phyloP scores from a whole-genome alignment of 306 rosid genomes.

The Astragalus glycyphyllos region DNA sequence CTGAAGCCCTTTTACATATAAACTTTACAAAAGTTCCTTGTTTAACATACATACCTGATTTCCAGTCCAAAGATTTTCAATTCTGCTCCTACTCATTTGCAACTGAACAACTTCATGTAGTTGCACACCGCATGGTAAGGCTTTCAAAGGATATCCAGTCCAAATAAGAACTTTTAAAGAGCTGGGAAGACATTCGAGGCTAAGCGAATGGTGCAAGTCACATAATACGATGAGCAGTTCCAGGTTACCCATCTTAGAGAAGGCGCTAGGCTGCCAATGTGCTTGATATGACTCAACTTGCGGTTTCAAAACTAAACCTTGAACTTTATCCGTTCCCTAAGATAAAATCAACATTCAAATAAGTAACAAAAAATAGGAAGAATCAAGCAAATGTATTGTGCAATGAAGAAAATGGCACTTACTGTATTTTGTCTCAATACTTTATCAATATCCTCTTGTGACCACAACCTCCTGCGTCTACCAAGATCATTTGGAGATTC shows the following conservation, averaged over 20 bases:
- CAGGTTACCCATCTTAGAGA: slow-evolving; percentile 21
- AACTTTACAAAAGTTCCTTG: neutral
- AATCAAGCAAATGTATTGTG: neutral
- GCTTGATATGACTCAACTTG: neutral
- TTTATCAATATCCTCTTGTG: neutral
- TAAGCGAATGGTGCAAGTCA: neutral
- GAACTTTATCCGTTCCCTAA: slow-evolving; percentile 17
- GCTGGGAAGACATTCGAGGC: too few relatives aligned
- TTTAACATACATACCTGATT: neutral
- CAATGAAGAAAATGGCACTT: neutral
- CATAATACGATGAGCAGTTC: slow-evolving; percentile 20
- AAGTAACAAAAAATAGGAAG: neutral
- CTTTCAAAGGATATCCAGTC: too few relatives aligned
- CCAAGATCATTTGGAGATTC: neutral
- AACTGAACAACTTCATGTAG: slow-evolving; percentile 26
- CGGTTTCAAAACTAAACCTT: slow-evolving; percentile 14
- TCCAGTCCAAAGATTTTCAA: slow-evolving; percentile 3
- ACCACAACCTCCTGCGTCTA: slow-evolving; percentile 5
- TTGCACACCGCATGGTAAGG: neutral
- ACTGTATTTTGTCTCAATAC: neutral
- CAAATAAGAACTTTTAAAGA: too few relatives aligned
- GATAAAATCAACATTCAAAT: neutral
- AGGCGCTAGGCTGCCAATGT: slow-evolving; percentile 12
- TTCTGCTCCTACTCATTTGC: slow-evolving; percentile 10
- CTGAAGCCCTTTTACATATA: neutral